Evolutionary conservation across 1,139 yeast species (phyloP), one percentile per base, ranked within the genome.

Genomic region (Scheffersomyces quercinus): DNA sequence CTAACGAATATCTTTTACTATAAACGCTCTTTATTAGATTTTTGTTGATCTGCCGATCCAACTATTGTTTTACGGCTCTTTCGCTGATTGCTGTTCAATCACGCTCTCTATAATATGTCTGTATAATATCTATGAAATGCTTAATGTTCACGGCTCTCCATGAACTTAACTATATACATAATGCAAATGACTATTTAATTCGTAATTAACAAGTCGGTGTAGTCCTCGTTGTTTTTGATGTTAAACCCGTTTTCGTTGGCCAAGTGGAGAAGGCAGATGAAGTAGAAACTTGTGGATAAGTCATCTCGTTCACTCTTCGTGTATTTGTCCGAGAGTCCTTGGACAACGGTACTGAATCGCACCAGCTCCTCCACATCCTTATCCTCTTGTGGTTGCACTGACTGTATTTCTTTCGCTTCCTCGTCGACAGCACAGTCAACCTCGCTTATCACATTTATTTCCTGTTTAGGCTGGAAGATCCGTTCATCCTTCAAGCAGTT

Each of bases 161-260:
- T 20, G 26, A 6, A 20, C 26, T 5, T 8, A 14, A 14, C 35
- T 31, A 31, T 31, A 31, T 31, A 13, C 20, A 20, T 31, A 31
- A 31, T 31, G 35, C 20, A 31, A 10, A 13, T 8, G 26, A 20
- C 26, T 20, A 31, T 14, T 31, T 31, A 31, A 31, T 31, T 31
- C 11, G 35, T n/a, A n/a, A 31, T 31, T 7, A 31, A 11, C 35
- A 31, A 31, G 20, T 31, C 35, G n/a, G 35, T 10, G 35, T 31
- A 31, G 35, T 31, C 35, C 24, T 31, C 24, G 20, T 31, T 31
- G n/a, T 31, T 31, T 14, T 31, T n/a, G 35, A 31, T 31, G 35
- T 20, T 31, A 31, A 90, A 70, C 0, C 93, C 93, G 58, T 89
- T 88, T 59, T 90, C 97, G 59, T 90, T 90, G 8, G 97, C 96